A percentile compares a stretch with the other conserved stretches of the same genome.
These are phyloP conservation scores for Zygosaccharomyces bailii DNA, from an alignment of 805 yeast species.

Conservation along the genomic window DNA sequence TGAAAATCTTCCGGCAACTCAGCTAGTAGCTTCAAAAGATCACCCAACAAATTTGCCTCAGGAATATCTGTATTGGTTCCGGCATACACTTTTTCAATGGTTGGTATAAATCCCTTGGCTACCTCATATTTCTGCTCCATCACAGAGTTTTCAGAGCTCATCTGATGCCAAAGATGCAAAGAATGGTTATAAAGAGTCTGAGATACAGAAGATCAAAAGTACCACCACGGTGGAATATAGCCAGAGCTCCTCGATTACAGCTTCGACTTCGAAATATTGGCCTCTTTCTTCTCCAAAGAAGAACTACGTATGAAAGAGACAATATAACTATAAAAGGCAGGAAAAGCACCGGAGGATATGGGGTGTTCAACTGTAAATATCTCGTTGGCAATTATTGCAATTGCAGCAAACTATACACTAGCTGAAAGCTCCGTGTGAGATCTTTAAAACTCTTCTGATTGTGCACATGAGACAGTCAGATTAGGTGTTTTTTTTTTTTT, in stretches of 20 bases:
- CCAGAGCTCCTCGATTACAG: conserved; percentile 1
- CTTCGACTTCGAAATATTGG: conserved; percentile 1
- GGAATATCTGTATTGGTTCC: conserved; percentile 26
- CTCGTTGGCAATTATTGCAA: neutral
- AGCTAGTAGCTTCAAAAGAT: conserved; percentile 38
- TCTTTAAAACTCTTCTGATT: conserved; percentile 1
- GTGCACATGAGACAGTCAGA: too few relatives aligned
- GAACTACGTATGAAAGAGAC: conserved; percentile 9
- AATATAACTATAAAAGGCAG: conserved; percentile 4
- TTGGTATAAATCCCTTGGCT: conserved; percentile 23
- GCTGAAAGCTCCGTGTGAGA: conserved; percentile 1
- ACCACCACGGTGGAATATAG: neutral
- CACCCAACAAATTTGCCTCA: conserved; percentile 37
- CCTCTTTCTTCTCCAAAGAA: conserved; percentile 8
- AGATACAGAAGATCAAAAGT: neutral
- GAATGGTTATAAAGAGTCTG: neutral
- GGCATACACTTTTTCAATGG: conserved; percentile 31
- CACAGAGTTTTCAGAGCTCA: conserved; percentile 6
- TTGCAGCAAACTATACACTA: conserved; percentile 5
- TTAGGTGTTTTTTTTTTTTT: neutral
- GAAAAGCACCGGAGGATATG: neutral
- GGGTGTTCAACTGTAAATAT: conserved; percentile 3
- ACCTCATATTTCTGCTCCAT: conserved; percentile 13
- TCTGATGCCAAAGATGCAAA: conserved; percentile 5
- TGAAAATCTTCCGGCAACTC: conserved; percentile 38